These are phyloP conservation scores for Penicillium atrosanguineum DNA, from an alignment of 495 filamentous ascomycete species.

Conservation along the genomic window DNA sequence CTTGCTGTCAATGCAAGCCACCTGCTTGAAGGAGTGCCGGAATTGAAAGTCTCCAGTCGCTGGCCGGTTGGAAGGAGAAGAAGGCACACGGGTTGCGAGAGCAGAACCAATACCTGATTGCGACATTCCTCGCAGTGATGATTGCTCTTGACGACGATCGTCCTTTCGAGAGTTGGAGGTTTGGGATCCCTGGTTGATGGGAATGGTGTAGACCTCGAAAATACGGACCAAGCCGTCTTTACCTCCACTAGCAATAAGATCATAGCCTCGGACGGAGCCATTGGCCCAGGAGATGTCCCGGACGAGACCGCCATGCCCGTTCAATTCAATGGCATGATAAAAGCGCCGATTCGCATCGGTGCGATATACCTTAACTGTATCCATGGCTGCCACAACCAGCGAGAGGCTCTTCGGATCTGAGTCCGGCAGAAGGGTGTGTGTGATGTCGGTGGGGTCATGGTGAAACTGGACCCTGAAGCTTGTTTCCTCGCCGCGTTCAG, in stretches of 20 bases:
- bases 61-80: conserved; percentile 30
- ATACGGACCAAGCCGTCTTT: conserved; percentile 87
- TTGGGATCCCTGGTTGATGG: conserved; percentile 27
- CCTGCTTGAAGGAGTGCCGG: conserved; percentile 45
- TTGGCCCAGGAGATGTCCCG: conserved; percentile 91
- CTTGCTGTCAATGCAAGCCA: conserved; percentile 47
- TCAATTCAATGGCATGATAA: conserved; percentile 74
- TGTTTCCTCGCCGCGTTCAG: conserved; percentile 74
- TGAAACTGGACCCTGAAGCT: conserved; percentile 84
- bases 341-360: conserved; percentile 67
- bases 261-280: conserved; percentile 79
- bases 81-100: conserved; percentile 42
- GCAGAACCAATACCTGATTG: conserved; percentile 53
- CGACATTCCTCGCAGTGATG: conserved; percentile 35
- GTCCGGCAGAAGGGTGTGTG: conserved; percentile 69
- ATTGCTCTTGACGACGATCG: conserved; percentile 31
- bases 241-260: conserved; percentile 87
- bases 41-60: conserved; percentile 36
- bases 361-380: conserved; percentile 74
- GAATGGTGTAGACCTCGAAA: conserved; percentile 67
- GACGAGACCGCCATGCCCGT: conserved; percentile 70
- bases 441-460: conserved; percentile 76
- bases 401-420: conserved; percentile 70
- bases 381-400: conserved; percentile 81
- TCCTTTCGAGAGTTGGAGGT: conserved; percentile 27